phyloP scores from a whole-genome alignment of 2,329 filamentous ascomycete genomes.

The Sordariomycetes sp. region DNA sequence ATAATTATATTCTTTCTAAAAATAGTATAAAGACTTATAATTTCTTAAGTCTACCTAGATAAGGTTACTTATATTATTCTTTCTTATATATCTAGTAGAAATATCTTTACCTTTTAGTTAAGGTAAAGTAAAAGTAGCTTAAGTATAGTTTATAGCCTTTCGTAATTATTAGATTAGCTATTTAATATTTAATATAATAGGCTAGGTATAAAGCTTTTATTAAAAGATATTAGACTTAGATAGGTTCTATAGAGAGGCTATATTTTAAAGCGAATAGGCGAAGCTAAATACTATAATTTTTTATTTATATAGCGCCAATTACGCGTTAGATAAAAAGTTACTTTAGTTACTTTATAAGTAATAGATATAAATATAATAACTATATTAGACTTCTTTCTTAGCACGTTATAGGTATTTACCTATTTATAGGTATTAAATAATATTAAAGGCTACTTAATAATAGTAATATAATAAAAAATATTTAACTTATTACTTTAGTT shows the following conservation, averaged over 20 bases:
- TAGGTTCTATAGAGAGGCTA: background rate
- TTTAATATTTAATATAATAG: too few species aligned
- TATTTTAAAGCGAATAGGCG: background rate
- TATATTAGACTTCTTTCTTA: background rate
- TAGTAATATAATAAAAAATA: background rate
- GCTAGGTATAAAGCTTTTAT: background rate
- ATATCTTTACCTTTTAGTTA: background rate
- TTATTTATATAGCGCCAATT: background rate
- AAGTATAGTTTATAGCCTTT: background rate
- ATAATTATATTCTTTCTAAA: background rate
- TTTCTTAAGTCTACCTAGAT: too few species aligned
- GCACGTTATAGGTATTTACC: background rate
- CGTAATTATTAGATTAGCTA: background rate
- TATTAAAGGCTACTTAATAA: constrained; percentile 1
- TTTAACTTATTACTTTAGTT: background rate
- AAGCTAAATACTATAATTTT: background rate
- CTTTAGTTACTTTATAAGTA: background rate
- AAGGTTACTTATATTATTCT: background rate
- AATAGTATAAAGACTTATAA: background rate
- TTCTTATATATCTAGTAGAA: background rate
- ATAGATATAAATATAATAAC: background rate
- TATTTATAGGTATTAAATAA: constrained; percentile 1
- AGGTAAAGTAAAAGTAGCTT: background rate
- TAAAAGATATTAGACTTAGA: background rate
- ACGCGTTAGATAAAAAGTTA: background rate